Evolutionary conservation across 1,139 yeast genomes (phyloP).

Genomic region (Meyerozyma smithsonii): DNA sequence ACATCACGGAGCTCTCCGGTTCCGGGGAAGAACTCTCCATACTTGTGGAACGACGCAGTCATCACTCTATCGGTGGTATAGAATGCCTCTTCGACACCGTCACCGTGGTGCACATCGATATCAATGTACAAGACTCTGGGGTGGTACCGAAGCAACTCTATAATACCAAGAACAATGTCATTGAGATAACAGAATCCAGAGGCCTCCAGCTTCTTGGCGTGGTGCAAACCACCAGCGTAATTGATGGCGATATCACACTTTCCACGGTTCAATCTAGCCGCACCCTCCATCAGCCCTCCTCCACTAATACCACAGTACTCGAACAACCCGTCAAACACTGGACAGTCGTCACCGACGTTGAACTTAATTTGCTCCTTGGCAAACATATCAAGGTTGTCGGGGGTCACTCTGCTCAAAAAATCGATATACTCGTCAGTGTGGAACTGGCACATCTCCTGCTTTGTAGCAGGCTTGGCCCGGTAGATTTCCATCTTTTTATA

Average conservation of each 20-base stretch:
- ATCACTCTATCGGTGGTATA: conserved; percentile 94
- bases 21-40: conserved; percentile 95
- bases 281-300: conserved; percentile 97
- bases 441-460: conserved; percentile 97
- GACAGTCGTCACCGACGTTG: conserved; percentile 97
- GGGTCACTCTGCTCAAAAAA: conserved; percentile 87
- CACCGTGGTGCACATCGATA: conserved; percentile 97
- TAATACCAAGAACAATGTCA: conserved; percentile 86
- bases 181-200: conserved; percentile 89
- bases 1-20: conserved; percentile 87
- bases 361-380: conserved; percentile 91
- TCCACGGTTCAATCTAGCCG: conserved; percentile 86
- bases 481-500: conserved; percentile 97
- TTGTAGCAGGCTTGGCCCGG: conserved; percentile 95
- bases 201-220: conserved; percentile 94
- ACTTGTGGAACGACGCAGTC: conserved; percentile 97
- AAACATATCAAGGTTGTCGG: conserved; percentile 88
- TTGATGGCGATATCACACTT: conserved; percentile 94
- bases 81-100: conserved; percentile 97
- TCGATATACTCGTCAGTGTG: conserved; percentile 97
- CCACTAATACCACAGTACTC: conserved; percentile 94
- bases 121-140: conserved; percentile 95
- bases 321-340: conserved; percentile 92
- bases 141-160: conserved; percentile 84
- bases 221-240: conserved; percentile 97